Evolutionary conservation across 2,329 filamentous ascomycete species (phyloP).

Genomic region (Alternaria postmessia): DNA sequence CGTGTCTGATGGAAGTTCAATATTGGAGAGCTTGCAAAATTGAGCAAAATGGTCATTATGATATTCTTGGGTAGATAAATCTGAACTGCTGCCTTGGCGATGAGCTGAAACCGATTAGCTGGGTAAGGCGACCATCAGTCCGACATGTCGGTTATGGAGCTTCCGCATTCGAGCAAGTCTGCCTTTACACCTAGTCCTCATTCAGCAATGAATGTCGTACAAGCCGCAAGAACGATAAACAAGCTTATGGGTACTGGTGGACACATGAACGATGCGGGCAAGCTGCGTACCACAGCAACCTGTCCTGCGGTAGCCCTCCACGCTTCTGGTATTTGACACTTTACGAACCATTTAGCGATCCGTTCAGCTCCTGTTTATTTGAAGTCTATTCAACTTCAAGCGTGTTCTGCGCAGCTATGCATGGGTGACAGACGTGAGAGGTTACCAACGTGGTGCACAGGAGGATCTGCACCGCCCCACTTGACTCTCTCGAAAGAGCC

Average conservation of each 20-base stretch:
- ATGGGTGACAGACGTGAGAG: background rate
- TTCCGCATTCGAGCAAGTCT: background rate
- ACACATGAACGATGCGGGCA: background rate
- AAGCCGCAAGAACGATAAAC: background rate
- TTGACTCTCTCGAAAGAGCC: conserved; percentile 14
- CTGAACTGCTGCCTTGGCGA: background rate
- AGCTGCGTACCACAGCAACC: background rate
- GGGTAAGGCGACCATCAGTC: background rate
- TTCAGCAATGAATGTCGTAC: background rate
- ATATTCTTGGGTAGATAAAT: background rate
- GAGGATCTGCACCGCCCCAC: background rate
- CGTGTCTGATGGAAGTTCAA: background rate
- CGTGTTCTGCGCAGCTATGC: background rate
- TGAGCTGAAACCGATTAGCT: background rate
- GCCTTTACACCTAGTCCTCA: background rate
- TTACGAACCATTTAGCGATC: background rate
- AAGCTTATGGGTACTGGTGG: background rate
- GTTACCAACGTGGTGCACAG: background rate
- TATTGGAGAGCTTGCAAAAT: background rate
- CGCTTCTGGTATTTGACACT: background rate
- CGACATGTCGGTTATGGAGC: background rate
- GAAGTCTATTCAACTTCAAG: background rate
- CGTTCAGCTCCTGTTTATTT: background rate
- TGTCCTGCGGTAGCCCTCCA: background rate
- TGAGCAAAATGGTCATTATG: background rate